Base-by-base conservation (phyloP, 352 stramenopile species). In the Phytophthora agathidicida region DNA sequence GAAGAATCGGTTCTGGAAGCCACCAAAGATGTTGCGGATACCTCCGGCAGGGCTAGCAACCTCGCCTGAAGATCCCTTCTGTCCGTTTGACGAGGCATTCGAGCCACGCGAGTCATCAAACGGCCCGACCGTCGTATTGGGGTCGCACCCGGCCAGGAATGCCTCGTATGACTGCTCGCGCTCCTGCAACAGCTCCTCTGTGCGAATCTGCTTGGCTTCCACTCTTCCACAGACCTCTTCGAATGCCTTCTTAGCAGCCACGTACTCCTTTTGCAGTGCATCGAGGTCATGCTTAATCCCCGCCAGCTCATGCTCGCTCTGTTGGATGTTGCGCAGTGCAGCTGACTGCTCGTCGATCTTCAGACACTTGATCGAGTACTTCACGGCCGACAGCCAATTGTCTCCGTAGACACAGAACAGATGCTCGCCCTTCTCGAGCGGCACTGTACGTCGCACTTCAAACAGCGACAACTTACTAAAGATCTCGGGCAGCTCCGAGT, bases 351-450 rank as follows among this genome's bases (percentile, higher is more conserved):
- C 68, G 48, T 91, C 77, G 48, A 94, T 89, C 68, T 91, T 89
- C 43, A 94, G 65, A 53, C 73, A 84, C 65, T 93, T 91, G 65
- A 96, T 89, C 55, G 85, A 91, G 77, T 96, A 96, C 63, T 93
- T 92, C 58, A 93, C 81, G 19, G 81, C 72, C 35, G 83, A 93
- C 52, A 96, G 75, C 87, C 87, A 96, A 54, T 96, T 96, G 73
- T 96, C 87, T 39, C 87, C 87, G 56, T 96, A 96, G 33, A 96
- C 87, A 36, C 80, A 91, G 41, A 96, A 92, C 50, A 94, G 73
- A 39, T 96, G 85, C 26, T 90, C 82, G 24, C 87, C 87, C 48
- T 89, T 80, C 53, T 93, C 82, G 7, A 96, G 65, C 27, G 79
- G 53, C 46, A 92, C 77, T 16, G 84, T 94, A 35, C 83, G 83